A percentile compares a stretch with the other conserved stretches of the same genome.
Conservation (phyloP, 306 rosid genomes). For the Pterocarpus santalinus region DNA sequence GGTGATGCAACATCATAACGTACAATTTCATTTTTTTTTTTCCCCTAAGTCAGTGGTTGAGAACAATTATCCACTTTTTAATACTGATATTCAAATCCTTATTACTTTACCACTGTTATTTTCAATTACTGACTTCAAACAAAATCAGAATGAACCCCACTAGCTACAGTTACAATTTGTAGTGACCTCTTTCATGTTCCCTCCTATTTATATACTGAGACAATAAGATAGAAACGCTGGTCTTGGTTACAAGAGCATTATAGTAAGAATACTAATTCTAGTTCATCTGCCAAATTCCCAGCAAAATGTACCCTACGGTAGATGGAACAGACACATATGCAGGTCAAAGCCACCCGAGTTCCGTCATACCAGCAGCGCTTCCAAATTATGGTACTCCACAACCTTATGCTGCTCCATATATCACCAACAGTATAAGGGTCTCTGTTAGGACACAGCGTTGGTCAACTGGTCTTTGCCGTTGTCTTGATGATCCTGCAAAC, state of each 20-base stretch:
- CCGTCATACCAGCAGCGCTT: slow-evolving; percentile 24
- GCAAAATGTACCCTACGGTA: slow-evolving; percentile 54
- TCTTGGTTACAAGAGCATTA: background rate
- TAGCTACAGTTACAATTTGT: slow-evolving; percentile 13
- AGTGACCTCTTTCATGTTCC: background rate
- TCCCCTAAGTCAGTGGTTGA: background rate
- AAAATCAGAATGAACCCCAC: background rate
- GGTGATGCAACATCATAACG: background rate
- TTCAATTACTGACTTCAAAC: slow-evolving; percentile 35
- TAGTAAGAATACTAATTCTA: background rate
- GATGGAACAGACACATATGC: slow-evolving; percentile 50
- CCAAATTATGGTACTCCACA: slow-evolving; percentile 50
- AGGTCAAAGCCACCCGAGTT: slow-evolving; percentile 38
- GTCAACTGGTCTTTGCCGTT: slow-evolving; percentile 77
- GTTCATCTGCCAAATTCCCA: slow-evolving; percentile 4
- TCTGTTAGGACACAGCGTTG: slow-evolving; percentile 44
- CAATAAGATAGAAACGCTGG: slow-evolving; percentile 11
- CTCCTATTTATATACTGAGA: slow-evolving; percentile 20
- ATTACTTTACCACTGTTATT: background rate
- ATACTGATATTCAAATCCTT: slow-evolving; percentile 9
- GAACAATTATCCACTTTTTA: slow-evolving; percentile 2
- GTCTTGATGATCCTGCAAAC: slow-evolving; percentile 69
- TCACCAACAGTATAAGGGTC: background rate
- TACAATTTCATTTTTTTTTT: background rate
- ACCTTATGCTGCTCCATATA: slow-evolving; percentile 49